Evolutionary conservation across 2,329 filamentous ascomycete species (phyloP).

Genomic region (Phoma sp.): DNA sequence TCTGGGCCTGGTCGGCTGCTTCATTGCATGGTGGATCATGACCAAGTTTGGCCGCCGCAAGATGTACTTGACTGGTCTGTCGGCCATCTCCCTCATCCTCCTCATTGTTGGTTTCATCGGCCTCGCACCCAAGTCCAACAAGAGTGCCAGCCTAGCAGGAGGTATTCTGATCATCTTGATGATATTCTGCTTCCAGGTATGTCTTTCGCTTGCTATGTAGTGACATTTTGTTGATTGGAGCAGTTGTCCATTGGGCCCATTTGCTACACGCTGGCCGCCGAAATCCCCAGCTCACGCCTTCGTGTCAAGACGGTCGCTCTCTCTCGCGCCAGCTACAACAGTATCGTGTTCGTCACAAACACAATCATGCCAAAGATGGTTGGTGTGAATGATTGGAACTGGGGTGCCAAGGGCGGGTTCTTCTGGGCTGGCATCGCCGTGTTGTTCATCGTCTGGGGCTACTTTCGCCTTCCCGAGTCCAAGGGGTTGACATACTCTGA

Average conservation of each 20-base stretch:
- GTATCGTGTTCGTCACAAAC: conserved; percentile 31
- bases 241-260: conserved; percentile 76
- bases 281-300: conserved; percentile 78
- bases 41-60: conserved; percentile 74
- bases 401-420: conserved; percentile 33
- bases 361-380: conserved; percentile 35
- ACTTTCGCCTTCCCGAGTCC: conserved; percentile 32
- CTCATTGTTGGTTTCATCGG: conserved; percentile 73
- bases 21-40: conserved; percentile 81
- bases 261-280: conserved; percentile 83
- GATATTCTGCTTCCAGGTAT: conserved; percentile 35
- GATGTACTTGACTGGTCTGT: conserved; percentile 71
- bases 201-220: background rate
- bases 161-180: conserved; percentile 34
- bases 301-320: conserved; percentile 90
- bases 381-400: conserved; percentile 33
- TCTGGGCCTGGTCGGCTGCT: conserved; percentile 59
- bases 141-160: conserved; percentile 53
- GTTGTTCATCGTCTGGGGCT: conserved; percentile 30
- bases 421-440: conserved; percentile 32
- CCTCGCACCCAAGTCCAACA: conserved; percentile 50
- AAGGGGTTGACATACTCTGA: conserved; percentile 31
- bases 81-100: conserved; percentile 29
- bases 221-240: conserved; percentile 43
- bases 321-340: conserved; percentile 59